A percentile compares a stretch with the other conserved stretches of the same genome.
These are phyloP conservation scores for Bipolaris sorokiniana DNA, from an alignment of 2,329 filamentous ascomycete genomes.

Conservation along the genomic window DNA sequence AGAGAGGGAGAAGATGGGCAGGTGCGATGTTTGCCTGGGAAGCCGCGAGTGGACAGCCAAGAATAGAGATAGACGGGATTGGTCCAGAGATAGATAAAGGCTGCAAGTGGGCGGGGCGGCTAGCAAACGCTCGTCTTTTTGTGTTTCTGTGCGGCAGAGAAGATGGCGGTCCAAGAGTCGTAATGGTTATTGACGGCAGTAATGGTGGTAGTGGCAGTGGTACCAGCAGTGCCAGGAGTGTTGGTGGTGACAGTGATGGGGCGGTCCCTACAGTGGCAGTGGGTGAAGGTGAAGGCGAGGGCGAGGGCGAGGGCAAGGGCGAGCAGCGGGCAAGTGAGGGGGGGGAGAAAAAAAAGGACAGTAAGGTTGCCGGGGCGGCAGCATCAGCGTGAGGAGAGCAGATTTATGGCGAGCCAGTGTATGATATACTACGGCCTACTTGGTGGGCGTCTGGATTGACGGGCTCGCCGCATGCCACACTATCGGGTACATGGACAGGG, in stretches of 20 bases:
- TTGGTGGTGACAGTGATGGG: too few relatives aligned
- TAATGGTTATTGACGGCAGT: background rate
- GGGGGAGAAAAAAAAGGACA: background rate
- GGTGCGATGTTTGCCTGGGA: conserved; percentile 29
- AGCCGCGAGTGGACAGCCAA: conserved; percentile 34
- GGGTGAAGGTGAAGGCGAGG: background rate
- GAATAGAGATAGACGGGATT: conserved; percentile 26
- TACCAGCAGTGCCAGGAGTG: background rate
- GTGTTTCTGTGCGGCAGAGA: conserved; percentile 16
- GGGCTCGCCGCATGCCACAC: conserved; percentile 11
- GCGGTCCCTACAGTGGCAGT: background rate
- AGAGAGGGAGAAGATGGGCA: conserved; percentile 7
- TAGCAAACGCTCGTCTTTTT: conserved; percentile 13
- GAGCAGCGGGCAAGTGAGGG: background rate
- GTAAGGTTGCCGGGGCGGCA: background rate
- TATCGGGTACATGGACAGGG: conserved; percentile 21
- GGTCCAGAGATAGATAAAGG: conserved; percentile 37
- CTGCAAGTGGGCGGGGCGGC: conserved; percentile 20
- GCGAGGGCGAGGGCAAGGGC: too few relatives aligned
- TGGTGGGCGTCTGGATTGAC: background rate
- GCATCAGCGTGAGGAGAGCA: background rate
- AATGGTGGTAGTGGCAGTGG: background rate
- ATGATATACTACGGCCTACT: conserved; percentile 15
- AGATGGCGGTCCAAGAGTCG: conserved; percentile 3
- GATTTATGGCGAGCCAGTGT: conserved; percentile 6